Evolutionary conservation across 2,329 filamentous ascomycete genomes (phyloP), one percentile per base, ranked within the genome.

Genomic region (Stagonosporopsis tanaceti): DNA sequence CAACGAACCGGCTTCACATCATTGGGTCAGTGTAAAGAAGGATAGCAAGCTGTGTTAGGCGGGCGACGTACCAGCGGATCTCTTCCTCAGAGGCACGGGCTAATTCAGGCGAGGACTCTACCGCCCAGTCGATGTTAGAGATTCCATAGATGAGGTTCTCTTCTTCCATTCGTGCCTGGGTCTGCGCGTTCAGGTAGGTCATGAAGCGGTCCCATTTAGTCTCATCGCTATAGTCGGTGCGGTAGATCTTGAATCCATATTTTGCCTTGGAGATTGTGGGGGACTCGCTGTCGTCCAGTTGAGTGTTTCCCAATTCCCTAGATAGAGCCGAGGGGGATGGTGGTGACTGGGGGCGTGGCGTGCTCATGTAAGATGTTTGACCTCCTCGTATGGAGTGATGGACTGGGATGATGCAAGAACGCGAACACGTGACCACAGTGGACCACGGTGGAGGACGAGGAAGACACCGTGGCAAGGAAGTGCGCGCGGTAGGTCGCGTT

Each of bases 201-300:
- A 61, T 55, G 47, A 61, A 61, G 54, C 50, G 50, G 17, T 48
- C 20, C 59, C 59, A 59, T 22, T 42, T 27, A 35, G 47, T 46
- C 37, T 55, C 51, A 46, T 53, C 44, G 35, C 40, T 50, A 42
- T 61, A 59, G 32, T 48, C 57, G 24, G 45, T 47, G 50, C 54
- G 59, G 40, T 58, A 61, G 28, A 61, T 52, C 27, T 52, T 44
- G 46, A 54, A 61, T 17, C 59, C 59, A 39, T 48, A 54, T 47
- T 55, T 58, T 22, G 24, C 35, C 35, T 40, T 38, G 30, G 37
- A 42, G 37, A 34, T 41, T 41, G 25, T 50, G 38, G 47, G 11
- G 17, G 47, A 28, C 47, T 50, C 27, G 27, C 37, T 50, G 47
- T 50, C 38, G 27, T 50, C 9, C 12, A 50, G 27, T 50, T 24